Percentiles rank a stretch among this genome's conserved stretches.
These are phyloP conservation scores for Phytopythium oedochilum DNA, from an alignment of 352 stramenopile genomes.

Conservation along the genomic window DNA sequence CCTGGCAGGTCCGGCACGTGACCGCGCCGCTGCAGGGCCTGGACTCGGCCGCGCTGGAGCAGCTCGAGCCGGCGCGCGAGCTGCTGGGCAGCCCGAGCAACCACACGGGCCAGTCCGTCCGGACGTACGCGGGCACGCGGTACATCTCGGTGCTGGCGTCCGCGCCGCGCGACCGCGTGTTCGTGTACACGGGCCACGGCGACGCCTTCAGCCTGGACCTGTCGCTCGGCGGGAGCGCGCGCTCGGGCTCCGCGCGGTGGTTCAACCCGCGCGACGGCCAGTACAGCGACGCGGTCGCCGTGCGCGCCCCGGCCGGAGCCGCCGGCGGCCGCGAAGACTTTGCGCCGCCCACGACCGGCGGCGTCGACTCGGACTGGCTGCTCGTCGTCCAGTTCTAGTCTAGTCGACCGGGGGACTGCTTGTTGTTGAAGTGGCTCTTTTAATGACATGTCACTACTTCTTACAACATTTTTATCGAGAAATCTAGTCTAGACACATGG, in stretches of 20 bases:
- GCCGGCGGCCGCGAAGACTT: conserved; percentile 15
- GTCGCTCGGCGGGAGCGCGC: conserved; percentile 3
- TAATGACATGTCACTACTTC: too few species aligned
- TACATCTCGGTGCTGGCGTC: conserved; percentile 17
- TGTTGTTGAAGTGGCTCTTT: too few species aligned
- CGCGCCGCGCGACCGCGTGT: conserved; percentile 6
- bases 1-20: conserved; percentile 14
- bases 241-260: conserved; percentile 9
- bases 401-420: too few species aligned
- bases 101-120: conserved; percentile 5
- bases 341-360: conserved; percentile 8
- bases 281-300: conserved; percentile 6
- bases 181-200: conserved; percentile 15
- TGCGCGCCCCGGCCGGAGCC: conserved; percentile 6
- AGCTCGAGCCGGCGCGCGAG: conserved; percentile 9
- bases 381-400: conserved; percentile 4
- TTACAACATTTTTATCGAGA: too few species aligned
- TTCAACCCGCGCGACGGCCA: conserved; percentile 17
- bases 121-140: conserved; percentile 9
- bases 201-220: conserved; percentile 15
- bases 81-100: conserved; percentile 10
- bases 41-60: conserved; percentile 4
- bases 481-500: too few species aligned
- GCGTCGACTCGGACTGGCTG: conserved; percentile 19
- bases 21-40: conserved; percentile 16